Conservation (phyloP, 2,329 filamentous ascomycete species). For the Cryphonectria japonica region DNA sequence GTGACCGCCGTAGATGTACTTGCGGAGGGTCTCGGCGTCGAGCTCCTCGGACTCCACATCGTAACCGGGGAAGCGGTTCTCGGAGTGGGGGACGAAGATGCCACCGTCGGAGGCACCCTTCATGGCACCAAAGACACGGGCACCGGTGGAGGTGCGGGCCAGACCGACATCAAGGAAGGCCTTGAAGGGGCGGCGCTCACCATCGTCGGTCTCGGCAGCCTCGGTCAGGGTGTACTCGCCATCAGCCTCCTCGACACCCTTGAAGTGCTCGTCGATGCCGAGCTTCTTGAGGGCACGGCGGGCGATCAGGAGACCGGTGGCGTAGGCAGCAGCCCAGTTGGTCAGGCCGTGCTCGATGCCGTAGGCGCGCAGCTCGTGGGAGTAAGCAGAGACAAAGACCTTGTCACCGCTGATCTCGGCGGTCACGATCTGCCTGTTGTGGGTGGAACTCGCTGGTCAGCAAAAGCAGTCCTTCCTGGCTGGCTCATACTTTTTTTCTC, state of each 20-base stretch:
- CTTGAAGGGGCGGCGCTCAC: slow-evolving; percentile 98
- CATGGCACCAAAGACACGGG: slow-evolving; percentile 98
- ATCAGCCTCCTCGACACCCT: slow-evolving; percentile 94
- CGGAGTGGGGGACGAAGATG: slow-evolving; percentile 95
- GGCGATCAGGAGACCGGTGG: slow-evolving; percentile 94
- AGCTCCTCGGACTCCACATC: slow-evolving; percentile 98
- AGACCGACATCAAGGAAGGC: slow-evolving; percentile 98
- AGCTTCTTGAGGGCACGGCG: slow-evolving; percentile 98
- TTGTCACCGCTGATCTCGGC: slow-evolving; percentile 98
- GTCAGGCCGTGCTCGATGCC: slow-evolving; percentile 98
- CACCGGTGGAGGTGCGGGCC: slow-evolving; percentile 94
- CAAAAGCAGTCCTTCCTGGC: background rate
- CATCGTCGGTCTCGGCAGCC: slow-evolving; percentile 87
- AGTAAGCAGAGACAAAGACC: slow-evolving; percentile 89
- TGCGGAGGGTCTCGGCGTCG: slow-evolving; percentile 93
- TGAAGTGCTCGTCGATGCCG: slow-evolving; percentile 88
- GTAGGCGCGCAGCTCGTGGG: slow-evolving; percentile 97
- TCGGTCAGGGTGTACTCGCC: slow-evolving; percentile 97
- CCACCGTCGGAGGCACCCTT: slow-evolving; percentile 99
- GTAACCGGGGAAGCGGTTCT: slow-evolving; percentile 99
- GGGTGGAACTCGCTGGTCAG: slow-evolving; percentile 50
- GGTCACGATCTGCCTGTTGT: slow-evolving; percentile 91
- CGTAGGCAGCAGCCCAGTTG: slow-evolving; percentile 99
- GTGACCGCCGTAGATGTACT: slow-evolving; percentile 99
- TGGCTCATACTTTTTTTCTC: background rate